Conservation (phyloP, 345 rosid species). For the Fremontodendron californicum region DNA sequence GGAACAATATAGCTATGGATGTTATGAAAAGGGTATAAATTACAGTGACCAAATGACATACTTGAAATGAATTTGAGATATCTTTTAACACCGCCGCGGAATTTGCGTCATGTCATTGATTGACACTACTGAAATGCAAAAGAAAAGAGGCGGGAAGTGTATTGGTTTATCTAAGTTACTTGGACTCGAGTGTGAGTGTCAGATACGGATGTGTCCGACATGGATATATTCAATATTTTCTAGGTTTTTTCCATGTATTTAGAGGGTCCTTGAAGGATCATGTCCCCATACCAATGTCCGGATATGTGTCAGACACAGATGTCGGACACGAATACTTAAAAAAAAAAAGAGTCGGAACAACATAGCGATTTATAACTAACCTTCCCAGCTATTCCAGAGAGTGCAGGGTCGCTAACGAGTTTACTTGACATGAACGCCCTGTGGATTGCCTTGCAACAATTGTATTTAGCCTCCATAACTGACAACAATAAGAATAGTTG, state of each 20-base stretch:
- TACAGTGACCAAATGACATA: neutral
- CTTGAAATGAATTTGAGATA: neutral
- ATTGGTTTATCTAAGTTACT: too few relatives aligned
- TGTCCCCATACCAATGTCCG: too few relatives aligned
- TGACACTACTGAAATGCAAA: neutral
- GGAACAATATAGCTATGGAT: too few relatives aligned
- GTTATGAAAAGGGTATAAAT: neutral
- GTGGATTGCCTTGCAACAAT: constrained; percentile 71
- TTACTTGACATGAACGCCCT: constrained; percentile 56
- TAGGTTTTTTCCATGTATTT: too few relatives aligned
- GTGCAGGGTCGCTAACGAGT: constrained; percentile 52
- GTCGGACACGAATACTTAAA: too few relatives aligned
- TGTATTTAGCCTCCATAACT: constrained; percentile 81
- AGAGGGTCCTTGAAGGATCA: too few relatives aligned
- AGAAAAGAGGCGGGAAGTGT: neutral
- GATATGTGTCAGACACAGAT: too few relatives aligned
- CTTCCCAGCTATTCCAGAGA: constrained; percentile 51
- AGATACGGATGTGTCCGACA: too few relatives aligned
- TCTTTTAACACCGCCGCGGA: too few relatives aligned
- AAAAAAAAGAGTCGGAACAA: too few relatives aligned
- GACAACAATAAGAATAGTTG: neutral
- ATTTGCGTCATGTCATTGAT: neutral
- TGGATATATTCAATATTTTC: too few relatives aligned
- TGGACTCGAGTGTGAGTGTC: too few relatives aligned
- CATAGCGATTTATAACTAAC: constrained; percentile 49